These are phyloP conservation scores for Kuraishia hungarica DNA, from an alignment of 805 yeast species.

Conservation along the genomic window DNA sequence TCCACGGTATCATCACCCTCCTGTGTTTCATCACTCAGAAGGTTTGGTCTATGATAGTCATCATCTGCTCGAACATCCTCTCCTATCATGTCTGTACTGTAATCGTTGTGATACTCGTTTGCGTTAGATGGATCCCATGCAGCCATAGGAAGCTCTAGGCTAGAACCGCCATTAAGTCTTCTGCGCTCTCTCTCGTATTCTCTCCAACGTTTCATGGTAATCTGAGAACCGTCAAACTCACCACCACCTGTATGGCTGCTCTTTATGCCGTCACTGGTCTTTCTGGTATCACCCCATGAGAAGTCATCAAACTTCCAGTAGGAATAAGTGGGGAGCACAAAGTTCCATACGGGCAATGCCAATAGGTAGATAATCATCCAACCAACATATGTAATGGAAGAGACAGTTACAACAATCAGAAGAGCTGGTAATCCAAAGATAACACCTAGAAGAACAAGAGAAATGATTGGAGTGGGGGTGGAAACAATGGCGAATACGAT, in stretches of 20 bases:
- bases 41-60: not conserved
- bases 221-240: conserved; percentile 83
- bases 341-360: conserved; percentile 93
- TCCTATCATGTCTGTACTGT: not conserved
- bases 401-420: conserved; percentile 72
- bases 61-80: not conserved
- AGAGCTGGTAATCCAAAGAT: conserved; percentile 83
- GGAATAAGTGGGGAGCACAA: conserved; percentile 77
- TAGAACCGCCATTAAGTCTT: not conserved
- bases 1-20: not conserved
- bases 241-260: conserved; percentile 67
- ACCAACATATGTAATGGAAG: conserved; percentile 58
- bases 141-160: conserved; percentile 2
- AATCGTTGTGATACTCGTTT: not conserved
- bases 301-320: conserved; percentile 95
- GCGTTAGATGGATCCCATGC: conserved; percentile 3
- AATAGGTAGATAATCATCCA: conserved; percentile 75
- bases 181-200: conserved; percentile 73
- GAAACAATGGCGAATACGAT: conserved; percentile 62
- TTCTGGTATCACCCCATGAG: conserved; percentile 93
- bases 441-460: conserved; percentile 67
- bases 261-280: conserved; percentile 62
- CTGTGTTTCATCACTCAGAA: not conserved
- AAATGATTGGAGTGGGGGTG: conserved; percentile 67
- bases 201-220: conserved; percentile 89